Evolutionary conservation across 257 asterid genomes (phyloP), one percentile per base, ranked within the genome.

Genomic region (Thymus mandschuricus): DNA sequence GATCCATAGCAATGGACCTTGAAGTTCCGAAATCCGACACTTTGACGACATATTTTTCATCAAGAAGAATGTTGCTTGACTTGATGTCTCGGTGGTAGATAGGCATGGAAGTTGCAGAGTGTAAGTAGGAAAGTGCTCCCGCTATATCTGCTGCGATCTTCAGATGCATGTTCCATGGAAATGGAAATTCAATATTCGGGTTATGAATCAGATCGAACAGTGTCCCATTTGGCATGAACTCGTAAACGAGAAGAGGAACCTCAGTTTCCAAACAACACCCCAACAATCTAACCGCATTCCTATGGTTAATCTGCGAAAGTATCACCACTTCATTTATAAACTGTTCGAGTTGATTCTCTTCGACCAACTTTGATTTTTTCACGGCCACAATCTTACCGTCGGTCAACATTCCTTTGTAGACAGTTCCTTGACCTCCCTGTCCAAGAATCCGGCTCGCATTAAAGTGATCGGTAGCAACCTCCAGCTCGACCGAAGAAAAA

Each of bases 81-180:
- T 74, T 78, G 29, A 78, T 65, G 58, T 73, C 79, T 13, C 75
- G 52, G 10, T 71, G 81, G 10, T 76, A 76, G 52, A 76, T 70
- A 10, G 72, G 76, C n/a, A 70, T 3, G 4, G 80, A 69, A 44
- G 76, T 34, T 11, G 76, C 61, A 29, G 13, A 70, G 44, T 76
- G 80, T 3, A 76, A 28, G 45, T 76, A 70, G 1, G 72, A 61
- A 6, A 76, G 12, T 8, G 80, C 72, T 5, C 76, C 72, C 1
- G 80, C 72, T 21, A 70, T 43, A 43, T 76, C 76, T 11, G 64
- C 21, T 8, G 72, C 51, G 4, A 62, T 69, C 13, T 64, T 69
- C 38, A 76, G 1, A 30, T 72, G 71, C 66, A 73, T 54, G 40
- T 30, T 73, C 72, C 77, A 64, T 4, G 66, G 5, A 6, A 73